Evolutionary conservation across 352 stramenopile species (phyloP).

Genomic region (Pythium coloratum): DNA sequence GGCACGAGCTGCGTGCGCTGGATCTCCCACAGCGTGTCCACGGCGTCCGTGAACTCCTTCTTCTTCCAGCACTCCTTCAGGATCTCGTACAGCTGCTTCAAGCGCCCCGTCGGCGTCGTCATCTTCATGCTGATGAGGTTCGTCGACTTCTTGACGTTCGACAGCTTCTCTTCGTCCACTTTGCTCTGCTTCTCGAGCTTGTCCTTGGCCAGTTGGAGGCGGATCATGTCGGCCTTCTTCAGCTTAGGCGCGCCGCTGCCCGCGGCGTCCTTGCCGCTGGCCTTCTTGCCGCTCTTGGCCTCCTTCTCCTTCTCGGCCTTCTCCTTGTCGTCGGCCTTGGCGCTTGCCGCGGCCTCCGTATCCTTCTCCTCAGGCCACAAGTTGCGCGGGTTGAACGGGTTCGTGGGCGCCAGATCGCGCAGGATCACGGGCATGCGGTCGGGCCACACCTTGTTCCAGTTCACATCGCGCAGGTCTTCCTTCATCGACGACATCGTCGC

Average conservation of each 20-base stretch:
- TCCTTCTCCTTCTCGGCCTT: slow-evolving; percentile 6
- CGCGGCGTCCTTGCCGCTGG: slow-evolving; percentile 35
- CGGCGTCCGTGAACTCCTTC: slow-evolving; percentile 83
- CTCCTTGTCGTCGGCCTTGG: slow-evolving; percentile 30
- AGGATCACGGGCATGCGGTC: slow-evolving; percentile 89
- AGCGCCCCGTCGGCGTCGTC: slow-evolving; percentile 70
- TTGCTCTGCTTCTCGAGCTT: slow-evolving; percentile 87
- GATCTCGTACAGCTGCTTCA: slow-evolving; percentile 89
- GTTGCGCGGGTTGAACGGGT: slow-evolving; percentile 86
- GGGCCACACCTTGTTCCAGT: slow-evolving; percentile 89
- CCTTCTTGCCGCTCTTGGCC: slow-evolving; percentile 32
- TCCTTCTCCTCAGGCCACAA: slow-evolving; percentile 83
- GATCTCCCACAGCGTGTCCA: slow-evolving; percentile 89
- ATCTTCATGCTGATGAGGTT: slow-evolving; percentile 87
- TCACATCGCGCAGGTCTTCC: slow-evolving; percentile 82
- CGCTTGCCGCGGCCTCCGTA: slow-evolving; percentile 32
- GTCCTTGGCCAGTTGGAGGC: slow-evolving; percentile 85
- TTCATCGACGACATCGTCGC: slow-evolving; percentile 66
- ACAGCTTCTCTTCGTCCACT: slow-evolving; percentile 86
- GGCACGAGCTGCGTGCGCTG: slow-evolving; percentile 69
- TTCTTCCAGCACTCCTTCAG: slow-evolving; percentile 80
- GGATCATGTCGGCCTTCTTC: slow-evolving; percentile 87
- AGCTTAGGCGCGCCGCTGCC: slow-evolving; percentile 40
- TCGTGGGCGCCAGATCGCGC: slow-evolving; percentile 78
- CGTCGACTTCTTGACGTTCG: slow-evolving; percentile 84